A percentile compares a stretch with the other conserved stretches of the same genome.
phyloP scores from a whole-genome alignment of 176 grass and related monocot species.

The Pharus latifolius region DNA sequence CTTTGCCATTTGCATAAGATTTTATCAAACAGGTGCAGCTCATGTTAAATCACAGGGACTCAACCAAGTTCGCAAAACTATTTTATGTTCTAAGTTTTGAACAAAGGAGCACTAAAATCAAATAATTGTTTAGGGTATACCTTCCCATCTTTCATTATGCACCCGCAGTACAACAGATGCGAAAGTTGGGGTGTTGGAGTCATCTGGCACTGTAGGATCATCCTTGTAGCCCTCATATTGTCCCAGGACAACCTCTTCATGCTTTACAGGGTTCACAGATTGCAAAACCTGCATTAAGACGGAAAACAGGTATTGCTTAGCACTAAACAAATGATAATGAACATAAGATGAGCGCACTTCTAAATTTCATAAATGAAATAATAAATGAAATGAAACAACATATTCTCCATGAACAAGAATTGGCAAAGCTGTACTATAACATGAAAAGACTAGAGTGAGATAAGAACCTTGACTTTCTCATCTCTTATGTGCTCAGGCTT shows the following conservation, averaged over 20 bases:
- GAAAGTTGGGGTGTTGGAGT: conserved; percentile 97
- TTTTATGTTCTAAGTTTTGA: no score
- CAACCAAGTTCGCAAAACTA: no score
- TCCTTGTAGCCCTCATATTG: conserved; percentile 96
- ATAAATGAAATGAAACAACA: background rate
- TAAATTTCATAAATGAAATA: background rate
- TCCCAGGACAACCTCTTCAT: conserved; percentile 91
- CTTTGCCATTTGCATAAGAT: no score
- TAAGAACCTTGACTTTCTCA: conserved; percentile 99
- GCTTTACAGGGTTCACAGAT: conserved; percentile 78
- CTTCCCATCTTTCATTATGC: conserved; percentile 99
- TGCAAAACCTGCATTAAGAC: conserved; percentile 70
- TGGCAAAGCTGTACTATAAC: background rate
- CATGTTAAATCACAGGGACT: no score
- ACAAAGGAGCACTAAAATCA: background rate
- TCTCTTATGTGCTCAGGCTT: conserved; percentile 99
- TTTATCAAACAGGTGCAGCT: no score
- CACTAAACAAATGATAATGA: background rate
- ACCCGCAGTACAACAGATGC: conserved; percentile 81
- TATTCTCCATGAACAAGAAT: background rate
- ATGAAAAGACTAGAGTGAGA: conserved; percentile 2
- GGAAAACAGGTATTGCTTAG: background rate
- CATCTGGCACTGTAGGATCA: conserved; percentile 90
- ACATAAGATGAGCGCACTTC: background rate
- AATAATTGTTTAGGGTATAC: conserved; percentile 6